Evolutionary conservation across 352 stramenopile genomes (phyloP).

Genomic region (Globisporangium echinulatum): DNA sequence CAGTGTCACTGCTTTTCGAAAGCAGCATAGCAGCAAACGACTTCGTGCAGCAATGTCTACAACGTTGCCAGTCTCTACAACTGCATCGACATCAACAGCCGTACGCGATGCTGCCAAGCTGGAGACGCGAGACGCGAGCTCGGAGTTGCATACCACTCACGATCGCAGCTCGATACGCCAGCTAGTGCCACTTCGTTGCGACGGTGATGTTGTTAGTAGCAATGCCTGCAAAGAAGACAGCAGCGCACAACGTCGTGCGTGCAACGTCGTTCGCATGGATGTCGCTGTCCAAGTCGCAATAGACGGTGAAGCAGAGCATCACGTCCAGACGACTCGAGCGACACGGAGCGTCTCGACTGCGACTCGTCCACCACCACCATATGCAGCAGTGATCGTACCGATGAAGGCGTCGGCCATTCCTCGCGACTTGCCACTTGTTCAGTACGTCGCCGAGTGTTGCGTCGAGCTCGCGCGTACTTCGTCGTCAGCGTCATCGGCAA

Average conservation of each 20-base stretch:
- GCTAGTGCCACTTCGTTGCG: neutral
- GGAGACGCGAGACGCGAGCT: neutral
- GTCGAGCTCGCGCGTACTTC: neutral
- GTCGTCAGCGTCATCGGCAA: neutral
- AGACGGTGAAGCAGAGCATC: too few relatives aligned
- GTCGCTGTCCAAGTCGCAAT: too few relatives aligned
- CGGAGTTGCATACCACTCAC: neutral
- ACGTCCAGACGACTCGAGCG: too few relatives aligned
- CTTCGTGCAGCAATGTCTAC: too few relatives aligned
- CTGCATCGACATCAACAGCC: neutral
- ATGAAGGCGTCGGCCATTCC: constrained; percentile 5
- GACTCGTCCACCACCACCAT: neutral
- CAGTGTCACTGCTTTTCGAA: too few relatives aligned
- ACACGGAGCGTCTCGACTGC: neutral
- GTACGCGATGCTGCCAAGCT: neutral
- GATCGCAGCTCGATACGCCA: too few relatives aligned
- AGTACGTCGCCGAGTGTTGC: constrained; percentile 15
- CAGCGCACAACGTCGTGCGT: too few relatives aligned
- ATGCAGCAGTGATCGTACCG: neutral
- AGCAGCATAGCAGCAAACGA: too few relatives aligned
- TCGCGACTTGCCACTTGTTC: constrained; percentile 12
- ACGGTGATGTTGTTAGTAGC: neutral
- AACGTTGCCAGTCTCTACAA: too few relatives aligned
- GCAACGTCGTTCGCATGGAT: too few relatives aligned
- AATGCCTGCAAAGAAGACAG: neutral